A percentile compares a stretch with the other conserved stretches of the same genome.
Evolutionary conservation across 1,284 basidiomycete species (phyloP).

Genomic region (Pyrrhoderma noxium): DNA sequence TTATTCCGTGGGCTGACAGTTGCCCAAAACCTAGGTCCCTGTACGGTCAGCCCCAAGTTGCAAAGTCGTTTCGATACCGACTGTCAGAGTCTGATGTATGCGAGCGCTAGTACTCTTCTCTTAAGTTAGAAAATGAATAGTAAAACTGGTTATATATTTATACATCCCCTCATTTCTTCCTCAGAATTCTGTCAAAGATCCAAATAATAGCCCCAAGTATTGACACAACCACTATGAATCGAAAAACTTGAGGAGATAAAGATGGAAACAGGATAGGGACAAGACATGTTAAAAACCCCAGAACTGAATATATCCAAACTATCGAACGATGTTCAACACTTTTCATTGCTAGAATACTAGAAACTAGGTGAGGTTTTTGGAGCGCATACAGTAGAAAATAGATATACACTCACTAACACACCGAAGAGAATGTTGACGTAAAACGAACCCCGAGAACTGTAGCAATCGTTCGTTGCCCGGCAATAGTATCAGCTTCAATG

Average conservation of each 20-base stretch:
- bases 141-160: too few species aligned
- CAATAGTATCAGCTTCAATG: constrained; percentile 21
- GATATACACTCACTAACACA: constrained; percentile 22
- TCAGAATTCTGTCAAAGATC: constrained; percentile 11
- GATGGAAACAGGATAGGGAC: constrained; percentile 6
- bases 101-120: too few species aligned
- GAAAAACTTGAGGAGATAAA: constrained; percentile 17
- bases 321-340: constrained; percentile 9
- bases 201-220: constrained; percentile 15
- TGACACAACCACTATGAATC: constrained; percentile 17
- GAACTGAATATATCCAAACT: constrained; percentile 12
- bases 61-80: too few species aligned
- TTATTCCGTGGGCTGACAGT: too few species aligned
- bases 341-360: constrained; percentile 4
- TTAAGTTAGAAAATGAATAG: too few species aligned
- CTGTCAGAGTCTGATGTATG: too few species aligned
- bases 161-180: too few species aligned
- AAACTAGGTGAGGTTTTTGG: neutral
- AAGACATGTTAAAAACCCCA: constrained; percentile 14
- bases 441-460: constrained; percentile 19
- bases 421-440: constrained; percentile 19
- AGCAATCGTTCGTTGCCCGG: constrained; percentile 23
- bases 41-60: too few species aligned
- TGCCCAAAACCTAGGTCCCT: too few species aligned
- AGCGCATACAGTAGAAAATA: neutral